Evolutionary conservation across 208 protist species (phyloP), one percentile per base, ranked within the genome.

Genomic region (Acanthamoeba triangularis): DNA sequence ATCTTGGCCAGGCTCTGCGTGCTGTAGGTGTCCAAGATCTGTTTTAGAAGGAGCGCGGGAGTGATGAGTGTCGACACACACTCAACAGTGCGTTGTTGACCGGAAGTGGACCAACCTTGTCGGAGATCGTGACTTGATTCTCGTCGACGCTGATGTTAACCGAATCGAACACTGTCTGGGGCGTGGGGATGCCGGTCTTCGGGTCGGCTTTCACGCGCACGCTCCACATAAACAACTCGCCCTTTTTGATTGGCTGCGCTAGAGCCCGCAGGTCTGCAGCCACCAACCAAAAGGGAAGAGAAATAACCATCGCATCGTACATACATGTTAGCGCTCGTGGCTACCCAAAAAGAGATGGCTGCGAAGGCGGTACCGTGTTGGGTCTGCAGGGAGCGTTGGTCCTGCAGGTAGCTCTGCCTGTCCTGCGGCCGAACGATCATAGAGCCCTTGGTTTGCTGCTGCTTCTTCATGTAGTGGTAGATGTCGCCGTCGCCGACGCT

Each of bases 401-500:
- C 23, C 54, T 61, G 20, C 54, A 61, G 8, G 54, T 61, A 61
- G 54, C 23, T 25, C 14, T 61, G 20, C 54, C 54, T 61, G 54
- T 61, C 61, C 61, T 67, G 61, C 25, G 61, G 61, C 6, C 28
- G 61, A 30, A 67, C 25, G 25, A 65, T 65, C 23, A 65, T n/a
- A 5, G 59, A 65, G 16, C 59, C 59, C 59, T 65, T 65, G 59
- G 59, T 65, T n/a, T 65, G 16, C 59, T 65, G 59, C 18, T 65
- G 59, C 59, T 65, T 65, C 59, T 65, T 65, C 59, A 65, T 65
- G 59, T 65, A 65, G 59, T n/a, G 59, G 25, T 65, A 65, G 59
- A 65, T 65, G 59, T 65, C 25, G 59, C 44, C 44, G 44, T 65
- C 59, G 25, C 11, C 25, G 59, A 23, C 25, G 59, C 59, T n/a